Evolutionary conservation across 2,329 filamentous ascomycete genomes (phyloP), one percentile per base, ranked within the genome.

Genomic region (Xylariaceae sp.): DNA sequence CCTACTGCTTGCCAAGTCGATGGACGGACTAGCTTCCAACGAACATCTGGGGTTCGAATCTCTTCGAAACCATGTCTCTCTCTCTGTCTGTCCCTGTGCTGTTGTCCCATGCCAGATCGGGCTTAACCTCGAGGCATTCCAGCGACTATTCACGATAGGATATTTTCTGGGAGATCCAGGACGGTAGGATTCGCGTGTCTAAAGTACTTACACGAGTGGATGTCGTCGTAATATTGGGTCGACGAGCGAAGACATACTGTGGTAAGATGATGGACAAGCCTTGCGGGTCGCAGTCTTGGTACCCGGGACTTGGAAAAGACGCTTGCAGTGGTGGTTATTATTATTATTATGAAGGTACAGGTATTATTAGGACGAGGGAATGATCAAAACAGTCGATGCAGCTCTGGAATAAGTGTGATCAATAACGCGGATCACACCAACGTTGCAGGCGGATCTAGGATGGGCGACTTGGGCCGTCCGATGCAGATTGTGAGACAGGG

Each of bases 401-500:
- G 51, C 62, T 39, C 50, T 41, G 47, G 50, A 56, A 49, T 47
- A 55, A 52, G 39, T 55, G 58, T 56, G 55, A 60, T 60, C 52
- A 56, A 60, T 56, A 62, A 59, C 51, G 51, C 56, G 45, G 59
- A 61, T 59, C 59, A 57, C 54, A 61, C 59, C 55, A 57, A 48
- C 56, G 53, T 55, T 56, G 49, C 55, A 60, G 62, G 60, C 58
- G 60, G 60, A 61, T 64, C 57, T 53, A 48, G 60, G 55, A 56
- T 62, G 60, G 48, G 60, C 60, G 51, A 56, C 37, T 64, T 54
- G 52, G 55, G 52, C 60, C 55, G 51, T 53, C 44, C 52, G 52
- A 57, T 61, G 55, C 61, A 63, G 56, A 52, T 53, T 63, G 56
- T 63, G 61, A 64, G 62, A 64, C 62, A 64, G 58, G 56, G 61